These are phyloP conservation scores for Aphanomyces euteiches DNA, from an alignment of 352 stramenopile species.

Conservation along the genomic window DNA sequence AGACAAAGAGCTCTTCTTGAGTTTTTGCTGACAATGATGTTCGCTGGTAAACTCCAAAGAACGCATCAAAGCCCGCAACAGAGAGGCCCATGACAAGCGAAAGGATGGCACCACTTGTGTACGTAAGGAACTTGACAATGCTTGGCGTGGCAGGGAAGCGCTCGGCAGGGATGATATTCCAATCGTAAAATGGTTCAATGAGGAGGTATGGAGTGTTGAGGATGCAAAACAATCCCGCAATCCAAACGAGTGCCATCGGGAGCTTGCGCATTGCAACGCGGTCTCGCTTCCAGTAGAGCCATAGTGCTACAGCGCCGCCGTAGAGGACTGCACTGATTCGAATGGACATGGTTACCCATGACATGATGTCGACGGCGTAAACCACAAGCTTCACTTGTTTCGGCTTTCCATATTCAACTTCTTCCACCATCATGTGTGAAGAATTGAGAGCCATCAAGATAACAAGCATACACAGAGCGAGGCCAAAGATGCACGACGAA, in stretches of 20 bases:
- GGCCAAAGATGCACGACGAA: background rate
- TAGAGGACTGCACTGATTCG: slow-evolving; percentile 4
- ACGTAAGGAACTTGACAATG: background rate
- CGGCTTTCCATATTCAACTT: background rate
- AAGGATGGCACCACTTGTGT: background rate
- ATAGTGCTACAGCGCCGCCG: background rate
- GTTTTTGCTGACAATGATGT: background rate
- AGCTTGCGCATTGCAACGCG: background rate
- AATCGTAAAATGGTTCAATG: background rate
- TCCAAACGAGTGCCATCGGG: background rate
- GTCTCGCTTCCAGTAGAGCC: background rate
- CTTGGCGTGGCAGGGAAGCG: background rate
- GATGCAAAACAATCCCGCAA: slow-evolving; percentile 12
- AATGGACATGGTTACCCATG: slow-evolving; percentile 2
- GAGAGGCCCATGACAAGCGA: slow-evolving; percentile 16
- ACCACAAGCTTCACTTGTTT: background rate
- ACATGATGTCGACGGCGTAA: background rate
- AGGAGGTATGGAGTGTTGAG: slow-evolving; percentile 21
- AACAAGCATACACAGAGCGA: background rate
- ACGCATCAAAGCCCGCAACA: slow-evolving; percentile 20
- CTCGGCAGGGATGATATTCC: background rate
- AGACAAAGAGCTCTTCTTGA: background rate
- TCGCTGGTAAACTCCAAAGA: background rate
- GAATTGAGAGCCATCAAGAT: background rate
- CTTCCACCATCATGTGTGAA: background rate